A percentile compares a stretch with the other conserved stretches of the same genome.
Conservation (phyloP, 1,284 basidiomycete species). For the Malassezia psittaci region DNA sequence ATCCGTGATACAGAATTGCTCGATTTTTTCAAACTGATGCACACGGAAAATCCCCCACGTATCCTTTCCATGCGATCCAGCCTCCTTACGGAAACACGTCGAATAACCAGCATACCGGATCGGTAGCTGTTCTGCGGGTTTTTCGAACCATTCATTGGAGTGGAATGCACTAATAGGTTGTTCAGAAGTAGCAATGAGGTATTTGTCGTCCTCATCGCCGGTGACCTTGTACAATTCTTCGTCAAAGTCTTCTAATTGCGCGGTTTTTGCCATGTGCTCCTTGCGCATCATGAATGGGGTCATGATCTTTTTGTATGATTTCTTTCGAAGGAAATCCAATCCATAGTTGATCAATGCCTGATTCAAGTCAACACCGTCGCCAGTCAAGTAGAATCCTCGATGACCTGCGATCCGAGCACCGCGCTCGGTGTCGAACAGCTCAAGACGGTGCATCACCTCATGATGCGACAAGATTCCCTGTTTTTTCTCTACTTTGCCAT, state of each 20-base stretch:
- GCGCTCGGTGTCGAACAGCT: slow-evolving; percentile 91
- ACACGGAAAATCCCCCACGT: slow-evolving; percentile 99
- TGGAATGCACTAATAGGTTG: slow-evolving; percentile 94
- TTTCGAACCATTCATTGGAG: slow-evolving; percentile 93
- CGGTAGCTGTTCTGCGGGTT: slow-evolving; percentile 78
- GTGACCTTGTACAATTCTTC: slow-evolving; percentile 96
- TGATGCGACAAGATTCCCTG: slow-evolving; percentile 82
- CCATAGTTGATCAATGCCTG: slow-evolving; percentile 92
- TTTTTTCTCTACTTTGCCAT: slow-evolving; percentile 53
- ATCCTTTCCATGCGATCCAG: slow-evolving; percentile 88
- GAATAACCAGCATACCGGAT: slow-evolving; percentile 63
- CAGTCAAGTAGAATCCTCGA: slow-evolving; percentile 87
- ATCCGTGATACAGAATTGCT: slow-evolving; percentile 86
- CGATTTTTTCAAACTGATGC: slow-evolving; percentile 98
- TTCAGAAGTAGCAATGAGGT: slow-evolving; percentile 95
- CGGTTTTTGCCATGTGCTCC: slow-evolving; percentile 91
- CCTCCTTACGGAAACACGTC: slow-evolving; percentile 99
- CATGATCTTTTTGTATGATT: slow-evolving; percentile 83
- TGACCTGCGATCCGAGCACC: slow-evolving; percentile 82
- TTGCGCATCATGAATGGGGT: slow-evolving; percentile 99
- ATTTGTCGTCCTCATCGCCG: slow-evolving; percentile 83
- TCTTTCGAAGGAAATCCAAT: slow-evolving; percentile 76
- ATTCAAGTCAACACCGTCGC: slow-evolving; percentile 93
- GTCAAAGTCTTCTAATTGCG: slow-evolving; percentile 94
- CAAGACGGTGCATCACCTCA: slow-evolving; percentile 83